Base-by-base conservation (phyloP, 352 stramenopile species). In the Pythium aquatile region DNA sequence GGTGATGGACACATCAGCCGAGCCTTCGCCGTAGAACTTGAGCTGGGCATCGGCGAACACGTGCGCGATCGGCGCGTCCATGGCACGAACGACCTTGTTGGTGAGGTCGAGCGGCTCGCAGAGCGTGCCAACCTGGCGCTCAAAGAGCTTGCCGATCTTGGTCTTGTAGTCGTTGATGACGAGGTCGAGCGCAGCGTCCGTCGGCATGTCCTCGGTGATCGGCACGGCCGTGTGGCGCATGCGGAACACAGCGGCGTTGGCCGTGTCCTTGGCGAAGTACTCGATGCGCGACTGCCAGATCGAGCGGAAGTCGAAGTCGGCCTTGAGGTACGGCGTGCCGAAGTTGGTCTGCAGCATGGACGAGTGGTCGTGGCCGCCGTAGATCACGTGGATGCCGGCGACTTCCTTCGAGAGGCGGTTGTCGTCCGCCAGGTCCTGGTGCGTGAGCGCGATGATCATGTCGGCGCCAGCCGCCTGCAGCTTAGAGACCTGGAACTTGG, bases 321-420 rank as follows among this genome's bases (percentile, higher is more conserved):
- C 59, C 69, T 93, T 93, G 54, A 91, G 56, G 71, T 90, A 93
- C 64, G 84, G 80, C 53, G 82, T 78, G 48, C 79, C 79, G 58
- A 74, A 91, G 64, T 85, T 85, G 52, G 73, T 89, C 66, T 93
- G 81, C 54, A 89, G 61, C 78, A 91, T 93, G 6, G 74, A 83
- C 51, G 69, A 74, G 73, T 93, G 84, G 70, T 91, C 84, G 65
- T 92, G 83, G 28, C 83, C 83, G 29, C 72, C 83, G 51, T 86
- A 75, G 63, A 92, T 92, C 13, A 92, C 65, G 66, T 87, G 67
- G 17, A 93, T 76, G 44, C 76, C 82, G 6, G 60, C 55, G 29
- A 93, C 80, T 44, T 90, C 75, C 48, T 87, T 84, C 11, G 81
- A 88, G n/a, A 93, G 68, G 1, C 63, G 59, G 72, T 89, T 91